Evolutionary conservation across 179 eudicot genomes (phyloP).

Genomic region (Beta macrorhiza): DNA sequence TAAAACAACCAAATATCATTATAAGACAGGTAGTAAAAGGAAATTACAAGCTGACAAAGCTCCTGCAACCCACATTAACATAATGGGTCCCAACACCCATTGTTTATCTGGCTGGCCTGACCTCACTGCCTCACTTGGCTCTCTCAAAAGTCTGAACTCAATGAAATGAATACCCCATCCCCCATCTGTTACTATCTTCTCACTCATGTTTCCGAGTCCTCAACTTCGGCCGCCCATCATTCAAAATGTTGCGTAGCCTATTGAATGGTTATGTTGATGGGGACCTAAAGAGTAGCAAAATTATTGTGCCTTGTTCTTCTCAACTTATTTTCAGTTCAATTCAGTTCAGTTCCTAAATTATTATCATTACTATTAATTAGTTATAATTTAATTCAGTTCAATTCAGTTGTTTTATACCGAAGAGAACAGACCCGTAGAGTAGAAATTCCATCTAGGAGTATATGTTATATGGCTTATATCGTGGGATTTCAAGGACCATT

Average conservation of each 20-base stretch:
- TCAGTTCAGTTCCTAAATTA: no score
- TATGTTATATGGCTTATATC: neutral
- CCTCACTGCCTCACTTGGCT: neutral
- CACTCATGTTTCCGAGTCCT: slow-evolving; percentile 7
- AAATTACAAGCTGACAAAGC: no score
- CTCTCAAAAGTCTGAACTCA: neutral
- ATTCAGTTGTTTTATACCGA: no score
- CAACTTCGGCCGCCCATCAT: slow-evolving; percentile 1
- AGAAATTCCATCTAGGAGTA: neutral
- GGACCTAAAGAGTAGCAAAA: neutral
- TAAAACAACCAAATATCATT: no score
- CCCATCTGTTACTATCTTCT: neutral
- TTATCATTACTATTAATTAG: no score
- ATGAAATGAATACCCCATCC: neutral
- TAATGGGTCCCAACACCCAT: neutral
- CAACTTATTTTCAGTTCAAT: no score
- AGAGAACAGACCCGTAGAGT: neutral
- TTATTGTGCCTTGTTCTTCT: neutral
- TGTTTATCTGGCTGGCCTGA: neutral
- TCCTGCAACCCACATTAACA: neutral
- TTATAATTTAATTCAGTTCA: no score
- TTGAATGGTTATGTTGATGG: neutral
- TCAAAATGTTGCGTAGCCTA: slow-evolving; percentile 7
- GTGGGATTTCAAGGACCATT: slow-evolving; percentile 17
- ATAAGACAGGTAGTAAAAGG: no score